Base-by-base conservation (phyloP, 2,329 filamentous ascomycete species). In the Trichoderma semiorbis region DNA sequence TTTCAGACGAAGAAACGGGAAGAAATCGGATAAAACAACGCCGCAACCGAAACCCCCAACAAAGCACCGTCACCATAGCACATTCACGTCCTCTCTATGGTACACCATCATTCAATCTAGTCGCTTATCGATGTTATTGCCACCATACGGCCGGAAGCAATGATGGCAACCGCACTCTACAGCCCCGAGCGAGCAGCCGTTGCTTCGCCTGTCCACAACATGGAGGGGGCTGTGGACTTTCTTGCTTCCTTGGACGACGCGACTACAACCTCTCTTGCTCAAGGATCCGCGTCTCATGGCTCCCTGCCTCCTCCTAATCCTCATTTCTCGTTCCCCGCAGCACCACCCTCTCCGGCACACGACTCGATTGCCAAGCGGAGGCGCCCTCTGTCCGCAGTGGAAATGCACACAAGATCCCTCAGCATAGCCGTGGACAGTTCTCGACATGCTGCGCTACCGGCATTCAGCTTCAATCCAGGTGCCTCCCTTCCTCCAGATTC, bases 311-410 rank as follows among this genome's bases (percentile, higher is more conserved):
- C 83, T 65, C 89, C 89, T 61, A 92, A 92, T 68, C 90, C 90
- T 34, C 86, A 86, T 7, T 92, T 92, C 76, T 85, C 89, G 71
- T 92, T 92, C 75, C 91, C 90, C 1, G 80, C 84, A 26, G 80
- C 83, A 60, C 81, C 85, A 8, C 79, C 85, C 1, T 82, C 76
- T 3, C 73, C 86, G 7, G 82, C 85, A 0, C 83, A 83, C 58
- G 84, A 87, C 10, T 82, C 87, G 73, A 80, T 84, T 0, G 83
- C 71, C 16, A 61, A 83, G 3, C 84, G 84, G 50, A 84, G 85
- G 76, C 84, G 88, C 43, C 86, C 87, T 69, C 82, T 84, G 76
- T 89, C 88, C 1, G 85, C 84, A 11, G 84, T 88, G 43, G 87
- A 88, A 75, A 80, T 81, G 30, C 83, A 78, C 73, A 81, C 76